Conservation (phyloP, 768 basidiomycete genomes). For the Naganishia randhawae region DNA sequence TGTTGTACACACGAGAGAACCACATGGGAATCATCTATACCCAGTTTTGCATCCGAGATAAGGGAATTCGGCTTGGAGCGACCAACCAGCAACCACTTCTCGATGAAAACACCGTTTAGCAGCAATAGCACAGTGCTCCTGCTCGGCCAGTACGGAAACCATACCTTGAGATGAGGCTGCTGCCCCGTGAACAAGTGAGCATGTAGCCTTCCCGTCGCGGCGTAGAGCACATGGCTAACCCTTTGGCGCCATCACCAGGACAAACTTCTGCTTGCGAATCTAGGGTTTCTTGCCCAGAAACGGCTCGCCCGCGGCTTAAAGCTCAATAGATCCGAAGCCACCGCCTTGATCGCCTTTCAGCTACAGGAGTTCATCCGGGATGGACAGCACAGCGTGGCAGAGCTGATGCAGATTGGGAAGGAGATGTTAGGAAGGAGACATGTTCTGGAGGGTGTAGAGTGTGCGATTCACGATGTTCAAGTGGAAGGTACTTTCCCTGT, state of each 20-base stretch:
- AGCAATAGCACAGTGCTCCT: not conserved
- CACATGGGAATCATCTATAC: slow-evolving; percentile 6
- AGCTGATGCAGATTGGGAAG: slow-evolving; percentile 93
- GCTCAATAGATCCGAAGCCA: slow-evolving; percentile 81
- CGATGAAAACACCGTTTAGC: not conserved
- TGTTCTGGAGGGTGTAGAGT: slow-evolving; percentile 72
- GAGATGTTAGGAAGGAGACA: slow-evolving; percentile 79
- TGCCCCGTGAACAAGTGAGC: slow-evolving; percentile 34
- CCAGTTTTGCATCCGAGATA: slow-evolving; percentile 18
- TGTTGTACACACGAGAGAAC: not conserved
- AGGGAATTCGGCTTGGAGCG: slow-evolving; percentile 10
- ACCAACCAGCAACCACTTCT: not conserved
- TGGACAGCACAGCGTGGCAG: slow-evolving; percentile 75
- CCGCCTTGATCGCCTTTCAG: slow-evolving; percentile 83
- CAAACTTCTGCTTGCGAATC: slow-evolving; percentile 46
- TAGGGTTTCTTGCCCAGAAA: slow-evolving; percentile 83
- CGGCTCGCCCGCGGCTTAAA: slow-evolving; percentile 87
- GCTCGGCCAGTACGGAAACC: not conserved
- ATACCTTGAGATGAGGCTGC: slow-evolving; percentile 27
- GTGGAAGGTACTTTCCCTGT: slow-evolving; percentile 85
- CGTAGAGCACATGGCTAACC: not conserved
- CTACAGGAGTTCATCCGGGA: slow-evolving; percentile 92
- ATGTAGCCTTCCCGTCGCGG: too few relatives aligned
- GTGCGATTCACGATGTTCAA: slow-evolving; percentile 77
- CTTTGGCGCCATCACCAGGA: slow-evolving; percentile 34